These are phyloP conservation scores for Chaetomiaceae sp. DNA, from an alignment of 2,329 filamentous ascomycete genomes.

Conservation along the genomic window DNA sequence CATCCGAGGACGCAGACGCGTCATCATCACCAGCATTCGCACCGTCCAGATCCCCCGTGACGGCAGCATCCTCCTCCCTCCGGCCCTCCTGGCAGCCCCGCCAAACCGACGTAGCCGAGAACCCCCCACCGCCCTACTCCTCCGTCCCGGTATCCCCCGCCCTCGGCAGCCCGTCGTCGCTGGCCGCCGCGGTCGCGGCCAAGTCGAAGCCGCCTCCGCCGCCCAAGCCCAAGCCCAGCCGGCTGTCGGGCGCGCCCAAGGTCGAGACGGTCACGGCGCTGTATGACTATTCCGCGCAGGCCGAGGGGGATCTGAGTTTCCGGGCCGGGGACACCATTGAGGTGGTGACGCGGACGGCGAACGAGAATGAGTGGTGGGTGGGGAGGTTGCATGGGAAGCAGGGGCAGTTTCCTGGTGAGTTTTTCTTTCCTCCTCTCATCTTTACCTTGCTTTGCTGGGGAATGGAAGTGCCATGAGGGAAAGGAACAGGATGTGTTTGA, in stretches of 20 bases:
- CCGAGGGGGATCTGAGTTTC: conserved; percentile 91
- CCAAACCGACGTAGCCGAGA: conserved; percentile 44
- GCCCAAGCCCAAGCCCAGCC: conserved; percentile 46
- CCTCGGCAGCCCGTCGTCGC: conserved; percentile 29
- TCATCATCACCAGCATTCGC: not conserved
- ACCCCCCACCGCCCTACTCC: conserved; percentile 70
- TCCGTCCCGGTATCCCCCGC: conserved; percentile 33
- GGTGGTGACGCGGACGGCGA: conserved; percentile 75
- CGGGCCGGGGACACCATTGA: conserved; percentile 84
- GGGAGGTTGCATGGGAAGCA: conserved; percentile 74
- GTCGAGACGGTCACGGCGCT: conserved; percentile 79
- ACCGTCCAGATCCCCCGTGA: conserved; percentile 28
- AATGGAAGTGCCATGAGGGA: not conserved
- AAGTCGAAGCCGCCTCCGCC: conserved; percentile 55
- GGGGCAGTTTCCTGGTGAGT: conserved; percentile 91
- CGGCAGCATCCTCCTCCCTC: conserved; percentile 11
- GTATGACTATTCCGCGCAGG: conserved; percentile 95
- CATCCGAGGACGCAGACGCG: conserved; percentile 1
- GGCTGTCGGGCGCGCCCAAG: conserved; percentile 56
- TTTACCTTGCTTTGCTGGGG: not conserved
- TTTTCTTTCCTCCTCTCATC: not conserved
- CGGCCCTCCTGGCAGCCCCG: conserved; percentile 18
- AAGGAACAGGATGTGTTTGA: not conserved
- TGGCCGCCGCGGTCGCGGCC: conserved; percentile 48
- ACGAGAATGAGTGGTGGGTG: conserved; percentile 97